A percentile compares a stretch with the other conserved stretches of the same genome.
Evolutionary conservation across 1,284 basidiomycete genomes (phyloP).

Genomic region (Cryptococcus amylolentus): DNA sequence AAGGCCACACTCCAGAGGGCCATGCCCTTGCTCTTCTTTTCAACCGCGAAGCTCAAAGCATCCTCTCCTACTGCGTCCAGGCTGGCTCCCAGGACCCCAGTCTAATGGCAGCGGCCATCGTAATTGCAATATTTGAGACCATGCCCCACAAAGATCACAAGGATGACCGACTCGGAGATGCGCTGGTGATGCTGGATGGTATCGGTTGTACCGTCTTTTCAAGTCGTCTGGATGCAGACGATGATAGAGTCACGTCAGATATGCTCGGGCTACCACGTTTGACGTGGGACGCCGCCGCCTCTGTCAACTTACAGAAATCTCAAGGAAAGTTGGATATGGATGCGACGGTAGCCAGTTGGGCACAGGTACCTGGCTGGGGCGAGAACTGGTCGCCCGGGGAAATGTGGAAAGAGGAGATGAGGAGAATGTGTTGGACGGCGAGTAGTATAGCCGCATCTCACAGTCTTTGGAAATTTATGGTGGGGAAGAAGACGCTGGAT

Average conservation of each 20-base stretch:
- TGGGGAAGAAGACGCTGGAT: slow-evolving; percentile 8
- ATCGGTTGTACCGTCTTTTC: slow-evolving; percentile 20
- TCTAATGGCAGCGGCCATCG: slow-evolving; percentile 27
- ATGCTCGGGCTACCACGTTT: neutral
- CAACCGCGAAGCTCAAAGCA: slow-evolving; percentile 24
- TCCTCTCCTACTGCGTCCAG: slow-evolving; percentile 18
- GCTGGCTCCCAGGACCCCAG: slow-evolving; percentile 20
- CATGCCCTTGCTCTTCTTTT: slow-evolving; percentile 23
- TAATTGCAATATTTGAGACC: slow-evolving; percentile 32
- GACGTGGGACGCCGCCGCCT: neutral
- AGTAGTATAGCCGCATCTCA: slow-evolving; percentile 22
- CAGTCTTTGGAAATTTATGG: slow-evolving; percentile 19
- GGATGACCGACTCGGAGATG: slow-evolving; percentile 15
- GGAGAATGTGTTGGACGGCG: slow-evolving; percentile 31
- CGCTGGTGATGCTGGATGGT: slow-evolving; percentile 22
- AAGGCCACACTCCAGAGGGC: slow-evolving; percentile 12
- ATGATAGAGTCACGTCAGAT: slow-evolving; percentile 5
- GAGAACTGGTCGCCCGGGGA: slow-evolving; percentile 13
- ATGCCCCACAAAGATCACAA: slow-evolving; percentile 30
- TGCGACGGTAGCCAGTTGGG: slow-evolving; percentile 7
- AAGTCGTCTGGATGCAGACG: slow-evolving; percentile 10
- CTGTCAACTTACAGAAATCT: too few relatives aligned
- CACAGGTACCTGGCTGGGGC: slow-evolving; percentile 16
- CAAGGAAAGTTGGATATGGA: slow-evolving; percentile 1
- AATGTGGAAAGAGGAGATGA: slow-evolving; percentile 26